phyloP scores from a whole-genome alignment of 1,284 basidiomycete species.

The Microbotryum scabiosae region DNA sequence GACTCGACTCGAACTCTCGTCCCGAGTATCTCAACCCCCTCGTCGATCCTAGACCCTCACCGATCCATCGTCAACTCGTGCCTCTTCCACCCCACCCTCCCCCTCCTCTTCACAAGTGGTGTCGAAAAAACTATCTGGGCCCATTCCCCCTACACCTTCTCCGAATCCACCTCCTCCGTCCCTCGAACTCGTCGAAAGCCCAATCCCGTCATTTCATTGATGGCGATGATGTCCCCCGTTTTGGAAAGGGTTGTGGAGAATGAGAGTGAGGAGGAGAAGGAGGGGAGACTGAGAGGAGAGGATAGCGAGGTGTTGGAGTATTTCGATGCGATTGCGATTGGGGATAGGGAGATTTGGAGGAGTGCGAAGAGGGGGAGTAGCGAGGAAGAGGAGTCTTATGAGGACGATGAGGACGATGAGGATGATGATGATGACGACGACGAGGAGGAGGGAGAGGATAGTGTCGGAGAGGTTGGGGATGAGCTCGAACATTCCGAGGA shows the following conservation, averaged over 20 bases:
- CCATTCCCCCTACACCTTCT: slow-evolving; percentile 53
- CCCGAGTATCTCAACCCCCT: slow-evolving; percentile 5
- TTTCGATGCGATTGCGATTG: slow-evolving; percentile 16
- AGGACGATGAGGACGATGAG: not conserved
- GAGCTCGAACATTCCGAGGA: not conserved
- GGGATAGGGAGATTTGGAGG: not conserved
- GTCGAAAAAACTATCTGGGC: slow-evolving; percentile 61
- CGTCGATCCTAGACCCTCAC: slow-evolving; percentile 48
- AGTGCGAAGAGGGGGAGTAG: not conserved
- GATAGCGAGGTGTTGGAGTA: slow-evolving; percentile 19
- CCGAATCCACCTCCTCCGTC: slow-evolving; percentile 46
- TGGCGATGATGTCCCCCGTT: slow-evolving; percentile 8
- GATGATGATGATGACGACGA: not conserved
- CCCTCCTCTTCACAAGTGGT: slow-evolving; percentile 58
- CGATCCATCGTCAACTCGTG: slow-evolving; percentile 63
- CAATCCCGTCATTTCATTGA: not conserved
- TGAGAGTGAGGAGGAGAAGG: not conserved
- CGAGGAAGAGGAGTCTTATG: slow-evolving; percentile 9
- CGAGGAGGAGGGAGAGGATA: slow-evolving; percentile 4
- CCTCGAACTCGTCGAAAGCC: slow-evolving; percentile 34
- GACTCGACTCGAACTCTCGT: slow-evolving; percentile 1
- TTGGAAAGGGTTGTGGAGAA: not conserved
- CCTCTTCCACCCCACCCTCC: slow-evolving; percentile 60
- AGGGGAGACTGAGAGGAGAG: slow-evolving; percentile 1
- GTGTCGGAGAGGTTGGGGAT: not conserved